Evolutionary conservation across 2,329 filamentous ascomycete genomes (phyloP).

Genomic region (Penicillium crustosum): DNA sequence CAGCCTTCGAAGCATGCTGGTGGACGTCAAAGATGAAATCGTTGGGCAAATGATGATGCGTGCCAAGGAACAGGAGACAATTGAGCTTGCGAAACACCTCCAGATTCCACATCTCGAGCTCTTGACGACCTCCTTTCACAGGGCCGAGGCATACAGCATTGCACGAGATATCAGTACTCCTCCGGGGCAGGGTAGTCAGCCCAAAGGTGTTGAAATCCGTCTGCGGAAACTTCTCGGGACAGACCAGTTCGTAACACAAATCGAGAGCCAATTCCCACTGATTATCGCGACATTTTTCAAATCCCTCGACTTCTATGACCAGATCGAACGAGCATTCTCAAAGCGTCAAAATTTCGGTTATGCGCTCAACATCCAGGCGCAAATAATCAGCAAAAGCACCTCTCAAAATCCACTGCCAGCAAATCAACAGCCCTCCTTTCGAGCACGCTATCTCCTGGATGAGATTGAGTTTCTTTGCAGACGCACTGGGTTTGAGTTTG

Average conservation of each 20-base stretch:
- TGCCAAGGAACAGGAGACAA: slow-evolving; percentile 63
- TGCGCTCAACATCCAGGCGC: slow-evolving; percentile 63
- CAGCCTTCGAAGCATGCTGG: slow-evolving; percentile 66
- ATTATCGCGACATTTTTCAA: slow-evolving; percentile 76
- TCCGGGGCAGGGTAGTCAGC: slow-evolving; percentile 43
- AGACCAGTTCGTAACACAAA: slow-evolving; percentile 61
- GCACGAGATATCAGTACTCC: slow-evolving; percentile 66
- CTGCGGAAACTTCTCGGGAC: slow-evolving; percentile 69
- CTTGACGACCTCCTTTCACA: slow-evolving; percentile 69
- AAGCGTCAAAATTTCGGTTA: slow-evolving; percentile 59
- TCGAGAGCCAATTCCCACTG: slow-evolving; percentile 70
- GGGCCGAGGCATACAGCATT: slow-evolving; percentile 78
- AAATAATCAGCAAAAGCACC: slow-evolving; percentile 68
- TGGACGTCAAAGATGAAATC: slow-evolving; percentile 72
- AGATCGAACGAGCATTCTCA: slow-evolving; percentile 66
- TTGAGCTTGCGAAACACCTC: slow-evolving; percentile 61
- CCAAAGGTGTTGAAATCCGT: slow-evolving; percentile 61
- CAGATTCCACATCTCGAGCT: slow-evolving; percentile 57
- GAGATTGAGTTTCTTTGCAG: slow-evolving; percentile 77
- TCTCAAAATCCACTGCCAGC: slow-evolving; percentile 67
- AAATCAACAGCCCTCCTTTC: slow-evolving; percentile 85
- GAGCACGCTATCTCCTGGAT: slow-evolving; percentile 70
- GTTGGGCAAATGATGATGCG: slow-evolving; percentile 81
- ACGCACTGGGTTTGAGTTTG: slow-evolving; percentile 64
- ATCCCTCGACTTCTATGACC: slow-evolving; percentile 73